Conservation (phyloP, 306 rosid species). For the Purshia tridentata region DNA sequence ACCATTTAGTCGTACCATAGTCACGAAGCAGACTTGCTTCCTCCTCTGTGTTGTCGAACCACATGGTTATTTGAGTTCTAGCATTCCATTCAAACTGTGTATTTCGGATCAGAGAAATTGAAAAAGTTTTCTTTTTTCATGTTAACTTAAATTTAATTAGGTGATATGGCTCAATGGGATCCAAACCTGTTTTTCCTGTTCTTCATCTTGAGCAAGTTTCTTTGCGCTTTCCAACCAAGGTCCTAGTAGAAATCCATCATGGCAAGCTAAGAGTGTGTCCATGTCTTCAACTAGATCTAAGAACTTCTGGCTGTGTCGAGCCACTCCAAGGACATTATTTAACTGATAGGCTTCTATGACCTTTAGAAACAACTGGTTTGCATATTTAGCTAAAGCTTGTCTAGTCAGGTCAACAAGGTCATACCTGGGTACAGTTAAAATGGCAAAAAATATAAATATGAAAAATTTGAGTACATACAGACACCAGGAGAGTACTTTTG, state of each 20-base stretch:
- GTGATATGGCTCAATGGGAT: background rate
- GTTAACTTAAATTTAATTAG: background rate
- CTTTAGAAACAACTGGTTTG: slow-evolving; percentile 61
- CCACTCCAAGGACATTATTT: slow-evolving; percentile 37
- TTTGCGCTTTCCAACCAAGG: slow-evolving; percentile 88
- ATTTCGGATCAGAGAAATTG: slow-evolving; percentile 27
- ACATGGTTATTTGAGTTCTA: slow-evolving; percentile 93
- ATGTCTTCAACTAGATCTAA: slow-evolving; percentile 68
- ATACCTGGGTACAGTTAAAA: slow-evolving; percentile 47
- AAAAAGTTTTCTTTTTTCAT: background rate
- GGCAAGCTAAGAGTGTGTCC: slow-evolving; percentile 74
- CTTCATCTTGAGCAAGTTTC: slow-evolving; percentile 68
- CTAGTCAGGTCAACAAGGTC: slow-evolving; percentile 85
- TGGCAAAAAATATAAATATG: background rate
- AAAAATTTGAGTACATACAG: background rate
- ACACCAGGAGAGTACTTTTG: background rate
- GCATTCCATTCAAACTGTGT: slow-evolving; percentile 95
- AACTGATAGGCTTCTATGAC: slow-evolving; percentile 62
- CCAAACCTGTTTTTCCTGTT: slow-evolving; percentile 69
- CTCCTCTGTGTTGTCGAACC: slow-evolving; percentile 79
- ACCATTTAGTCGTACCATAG: slow-evolving; percentile 51
- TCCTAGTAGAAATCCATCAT: slow-evolving; percentile 86
- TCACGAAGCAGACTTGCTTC: slow-evolving; percentile 86
- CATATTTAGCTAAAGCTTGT: slow-evolving; percentile 81
- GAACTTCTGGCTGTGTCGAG: slow-evolving; percentile 49